Conservation (phyloP, 495 filamentous ascomycete species). For the Penicillium dipodomyicola region DNA sequence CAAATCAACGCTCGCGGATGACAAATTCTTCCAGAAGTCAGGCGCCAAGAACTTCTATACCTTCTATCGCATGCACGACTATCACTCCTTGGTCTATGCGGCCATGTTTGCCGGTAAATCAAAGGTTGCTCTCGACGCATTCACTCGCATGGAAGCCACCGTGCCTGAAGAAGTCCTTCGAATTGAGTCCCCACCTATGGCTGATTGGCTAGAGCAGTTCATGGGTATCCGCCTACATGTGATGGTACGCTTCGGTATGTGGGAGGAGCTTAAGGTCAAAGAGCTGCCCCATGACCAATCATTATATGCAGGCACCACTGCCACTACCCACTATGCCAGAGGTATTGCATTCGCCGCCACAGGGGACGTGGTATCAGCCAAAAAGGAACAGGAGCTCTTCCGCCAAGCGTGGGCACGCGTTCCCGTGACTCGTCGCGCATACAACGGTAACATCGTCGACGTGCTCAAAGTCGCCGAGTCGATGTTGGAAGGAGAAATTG, state of each 20-base stretch:
- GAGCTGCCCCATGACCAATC: slow-evolving; percentile 46
- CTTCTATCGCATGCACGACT: slow-evolving; percentile 62
- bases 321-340: slow-evolving; percentile 57
- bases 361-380: slow-evolving; percentile 41
- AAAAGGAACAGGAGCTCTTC: slow-evolving; percentile 43
- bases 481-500: slow-evolving; percentile 64
- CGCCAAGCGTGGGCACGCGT: slow-evolving; percentile 42
- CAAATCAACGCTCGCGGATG: slow-evolving; percentile 53
- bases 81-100: slow-evolving; percentile 62
- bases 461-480: slow-evolving; percentile 52
- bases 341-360: slow-evolving; percentile 56
- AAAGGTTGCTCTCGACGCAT: slow-evolving; percentile 50
- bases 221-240: slow-evolving; percentile 57
- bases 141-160: slow-evolving; percentile 47
- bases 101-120: slow-evolving; percentile 64
- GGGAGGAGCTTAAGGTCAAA: slow-evolving; percentile 54
- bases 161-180: slow-evolving; percentile 57
- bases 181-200: slow-evolving; percentile 60
- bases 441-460: slow-evolving; percentile 56
- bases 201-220: slow-evolving; percentile 65
- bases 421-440: slow-evolving; percentile 44
- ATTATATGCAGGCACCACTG: slow-evolving; percentile 56
- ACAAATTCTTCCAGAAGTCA: slow-evolving; percentile 48
- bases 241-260: slow-evolving; percentile 62
- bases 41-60: slow-evolving; percentile 59